Base-by-base conservation (phyloP, 169 alveolate species). In the Miamiensis avidus region DNA sequence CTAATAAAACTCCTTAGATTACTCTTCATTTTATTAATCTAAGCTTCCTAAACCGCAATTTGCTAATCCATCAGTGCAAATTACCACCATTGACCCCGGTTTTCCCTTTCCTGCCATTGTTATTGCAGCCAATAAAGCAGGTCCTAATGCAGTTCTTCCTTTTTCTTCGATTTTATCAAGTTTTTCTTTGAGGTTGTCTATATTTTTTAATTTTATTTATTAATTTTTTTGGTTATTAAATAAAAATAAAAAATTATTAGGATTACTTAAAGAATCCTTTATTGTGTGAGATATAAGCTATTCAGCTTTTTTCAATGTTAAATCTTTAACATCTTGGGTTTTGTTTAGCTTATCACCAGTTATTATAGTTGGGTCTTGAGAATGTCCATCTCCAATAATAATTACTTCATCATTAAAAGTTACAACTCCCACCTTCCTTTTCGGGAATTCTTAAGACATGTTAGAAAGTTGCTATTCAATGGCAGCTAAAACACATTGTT, bases 1-100 rank as follows among this genome's bases (percentile, higher is more conserved):
- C 31, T 85, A 89, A 89, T 95, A 95, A 82, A 94, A 95, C 34
- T 91, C 86, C 31, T 64, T 64, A 30, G 84, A 27, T 31, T n/a
- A n/a, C n/a, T 49, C 69, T 11, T 29, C 28, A 74, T 86, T 87
- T 65, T 81, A 64, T 25, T 78, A 64, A 6, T 88, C 90, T n/a
- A 95, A 83, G 49, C 92, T 65, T 15, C 98, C 98, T 1, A 95
- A 79, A 34, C 98, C 98, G 20, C 89, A 82, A 84, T 95, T 95
- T 29, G 97, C 95, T 31, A 94, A 83, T 0, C 98, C 98, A 89
- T 95, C 98, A 29, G 98, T 95, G 34, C 98, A 95, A 31, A 95
- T 74, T 29, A 95, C 91, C 25, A 95, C 95, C 81, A 84, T 87
- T 26, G 96, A 92, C 0, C 98, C 98, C 31, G 92, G 87, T 29